These are phyloP conservation scores for Neohortaea acidophila DNA, from an alignment of 495 filamentous ascomycete genomes.

Conservation along the genomic window DNA sequence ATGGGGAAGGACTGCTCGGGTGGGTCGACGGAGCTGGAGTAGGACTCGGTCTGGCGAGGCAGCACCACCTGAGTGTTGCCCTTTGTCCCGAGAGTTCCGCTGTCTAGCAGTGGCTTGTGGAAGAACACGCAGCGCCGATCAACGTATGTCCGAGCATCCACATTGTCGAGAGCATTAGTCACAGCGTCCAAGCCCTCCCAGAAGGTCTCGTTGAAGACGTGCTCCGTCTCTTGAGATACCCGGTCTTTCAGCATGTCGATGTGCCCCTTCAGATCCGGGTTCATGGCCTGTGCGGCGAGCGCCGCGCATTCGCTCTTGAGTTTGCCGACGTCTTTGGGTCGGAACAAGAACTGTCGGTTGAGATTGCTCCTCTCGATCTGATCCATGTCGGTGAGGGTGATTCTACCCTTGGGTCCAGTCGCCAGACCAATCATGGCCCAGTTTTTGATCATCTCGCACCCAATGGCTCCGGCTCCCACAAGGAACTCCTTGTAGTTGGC, in stretches of 20 bases:
- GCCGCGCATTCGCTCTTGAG: slow-evolving; percentile 96
- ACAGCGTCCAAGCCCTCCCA: slow-evolving; percentile 84
- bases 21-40: slow-evolving; percentile 95
- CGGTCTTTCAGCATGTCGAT: slow-evolving; percentile 76
- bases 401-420: slow-evolving; percentile 73
- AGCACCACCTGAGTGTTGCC: slow-evolving; percentile 95
- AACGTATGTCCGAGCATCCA: slow-evolving; percentile 93
- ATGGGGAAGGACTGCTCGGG: slow-evolving; percentile 98
- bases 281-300: slow-evolving; percentile 79
- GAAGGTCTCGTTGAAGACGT: slow-evolving; percentile 89
- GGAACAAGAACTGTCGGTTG: slow-evolving; percentile 94
- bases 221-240: slow-evolving; percentile 82
- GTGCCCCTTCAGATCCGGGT: slow-evolving; percentile 74
- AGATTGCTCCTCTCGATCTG: slow-evolving; percentile 98
- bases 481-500: slow-evolving; percentile 80
- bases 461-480: slow-evolving; percentile 93
- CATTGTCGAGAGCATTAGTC: slow-evolving; percentile 95
- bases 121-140: slow-evolving; percentile 98
- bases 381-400: slow-evolving; percentile 93
- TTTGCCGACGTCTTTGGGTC: slow-evolving; percentile 83
- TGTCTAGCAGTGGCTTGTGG: slow-evolving; percentile 90
- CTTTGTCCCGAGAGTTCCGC: slow-evolving; percentile 94
- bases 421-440: slow-evolving; percentile 98
- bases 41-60: slow-evolving; percentile 83
- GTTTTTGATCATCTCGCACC: slow-evolving; percentile 98